These are phyloP conservation scores for Sonneratia alba DNA, from an alignment of 345 rosid species.

Conservation along the genomic window DNA sequence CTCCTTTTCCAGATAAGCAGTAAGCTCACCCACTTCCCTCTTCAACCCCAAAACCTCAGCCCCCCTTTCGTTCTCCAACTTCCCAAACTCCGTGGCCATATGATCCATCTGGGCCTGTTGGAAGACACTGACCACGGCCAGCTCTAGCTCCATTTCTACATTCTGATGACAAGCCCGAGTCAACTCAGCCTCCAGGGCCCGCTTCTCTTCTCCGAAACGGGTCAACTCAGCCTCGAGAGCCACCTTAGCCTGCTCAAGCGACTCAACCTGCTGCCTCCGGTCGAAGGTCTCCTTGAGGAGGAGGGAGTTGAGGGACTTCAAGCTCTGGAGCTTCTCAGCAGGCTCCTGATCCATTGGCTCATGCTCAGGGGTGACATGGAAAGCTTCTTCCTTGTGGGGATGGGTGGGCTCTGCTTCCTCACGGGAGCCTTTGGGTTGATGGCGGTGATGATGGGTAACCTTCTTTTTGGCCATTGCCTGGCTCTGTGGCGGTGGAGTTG, in stretches of 20 bases:
- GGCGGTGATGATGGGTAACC: slow-evolving; percentile 15
- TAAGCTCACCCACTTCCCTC: slow-evolving; percentile 20
- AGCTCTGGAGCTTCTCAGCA: slow-evolving; percentile 17
- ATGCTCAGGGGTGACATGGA: slow-evolving; percentile 11
- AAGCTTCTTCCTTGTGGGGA: slow-evolving; percentile 1
- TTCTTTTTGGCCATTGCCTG: slow-evolving; percentile 44
- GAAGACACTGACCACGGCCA: slow-evolving; percentile 23
- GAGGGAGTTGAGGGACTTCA: slow-evolving; percentile 46
- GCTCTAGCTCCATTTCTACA: slow-evolving; percentile 32
- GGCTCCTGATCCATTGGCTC: slow-evolving; percentile 18
- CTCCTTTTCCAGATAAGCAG: slow-evolving; percentile 24
- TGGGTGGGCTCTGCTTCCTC: neutral
- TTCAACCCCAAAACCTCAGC: slow-evolving; percentile 27
- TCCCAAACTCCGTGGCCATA: slow-evolving; percentile 21
- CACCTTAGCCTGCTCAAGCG: slow-evolving; percentile 26
- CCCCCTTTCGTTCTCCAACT: slow-evolving; percentile 29
- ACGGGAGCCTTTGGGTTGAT: neutral
- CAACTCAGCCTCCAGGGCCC: slow-evolving; percentile 27
- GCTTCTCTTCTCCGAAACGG: slow-evolving; percentile 16
- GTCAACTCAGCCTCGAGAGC: slow-evolving; percentile 40
- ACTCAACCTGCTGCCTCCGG: slow-evolving; percentile 38
- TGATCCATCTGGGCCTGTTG: slow-evolving; percentile 30
- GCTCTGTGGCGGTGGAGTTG: slow-evolving; percentile 14
- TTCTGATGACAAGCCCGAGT: slow-evolving; percentile 27
- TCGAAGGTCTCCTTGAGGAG: slow-evolving; percentile 53